Base-by-base conservation (phyloP, 352 stramenopile genomes). In the Pythium scleroteichum region DNA sequence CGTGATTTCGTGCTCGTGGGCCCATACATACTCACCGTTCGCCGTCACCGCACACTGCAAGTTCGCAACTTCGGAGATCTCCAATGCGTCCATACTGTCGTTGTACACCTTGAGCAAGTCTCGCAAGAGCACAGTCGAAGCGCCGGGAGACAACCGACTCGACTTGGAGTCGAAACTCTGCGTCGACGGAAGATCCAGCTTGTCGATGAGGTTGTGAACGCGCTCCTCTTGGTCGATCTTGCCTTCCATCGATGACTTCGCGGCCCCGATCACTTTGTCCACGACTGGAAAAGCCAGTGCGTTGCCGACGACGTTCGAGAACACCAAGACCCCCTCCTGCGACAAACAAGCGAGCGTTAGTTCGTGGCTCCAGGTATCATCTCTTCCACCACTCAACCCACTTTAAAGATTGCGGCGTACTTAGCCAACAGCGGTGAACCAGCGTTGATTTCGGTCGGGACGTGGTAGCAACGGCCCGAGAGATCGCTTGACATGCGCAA, bases 171-270 rank as follows among this genome's bases (percentile, higher is more conserved):
- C 39, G 42, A 32, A 48, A 7, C 16, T 32, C 12, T 40, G 16
- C 4, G 24, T 26, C 26, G 49, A 26, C 0, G 20, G n/a, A 2
- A 60, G 22, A n/a, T 51, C n/a, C 7, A 66, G 59, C 20, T 38
- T 47, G 22, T 61, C 59, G 35, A 61, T 66, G 17, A 66, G 35
- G 38, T 52, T 66, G 52, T 66, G 59, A n/a, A 66, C 38, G 1
- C n/a, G 39, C 23, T 51, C 14, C 5, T 41, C 59, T 3, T 33
- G 8, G 5, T 61, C 19, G 9, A 35, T 38, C 23, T 12, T 50
- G 20, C 46, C 6, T 49, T 27, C 42, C 48, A 17, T 44, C 29
- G 32, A 27, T 4, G 49, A 56, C 32, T 56, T 45, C 20, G 33
- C 49, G 2, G 38, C 38, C 16, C 53, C 44, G 3, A 62, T 20